phyloP scores from a whole-genome alignment of 257 asterid genomes.

The Plantago major region DNA sequence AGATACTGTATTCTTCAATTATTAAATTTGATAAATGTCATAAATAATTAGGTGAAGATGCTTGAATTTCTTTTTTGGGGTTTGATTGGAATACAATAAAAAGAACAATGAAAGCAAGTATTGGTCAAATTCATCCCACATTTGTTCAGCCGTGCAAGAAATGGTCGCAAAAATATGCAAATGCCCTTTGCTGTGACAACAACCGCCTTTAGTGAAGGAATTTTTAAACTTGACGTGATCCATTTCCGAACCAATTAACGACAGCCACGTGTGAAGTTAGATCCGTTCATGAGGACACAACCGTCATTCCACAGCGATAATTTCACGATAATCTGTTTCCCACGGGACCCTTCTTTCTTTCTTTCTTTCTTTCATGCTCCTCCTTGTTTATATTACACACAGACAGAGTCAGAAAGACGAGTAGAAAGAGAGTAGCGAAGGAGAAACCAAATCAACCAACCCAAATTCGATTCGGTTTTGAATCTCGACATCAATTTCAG shows the following conservation, averaged over 20 bases:
- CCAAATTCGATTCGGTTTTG: neutral
- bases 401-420: neutral
- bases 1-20: too few species aligned
- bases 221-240: neutral
- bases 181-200: neutral
- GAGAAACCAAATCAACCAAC: too few species aligned
- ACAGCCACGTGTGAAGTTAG: neutral
- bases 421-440: too few species aligned
- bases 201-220: neutral
- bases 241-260: neutral
- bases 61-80: too few species aligned
- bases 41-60: too few species aligned
- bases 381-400: neutral
- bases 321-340: too few species aligned
- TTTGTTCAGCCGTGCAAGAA: constrained; percentile 5
- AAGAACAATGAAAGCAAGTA: too few species aligned
- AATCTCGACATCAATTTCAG: neutral
- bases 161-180: neutral
- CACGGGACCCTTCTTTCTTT: too few species aligned
- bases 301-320: too few species aligned
- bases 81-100: too few species aligned
- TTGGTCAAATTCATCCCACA: neutral
- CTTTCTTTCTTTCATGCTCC: too few species aligned
- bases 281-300: neutral
- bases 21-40: too few species aligned